Percentiles rank a stretch among this genome's conserved stretches.
These are phyloP conservation scores for Cucurbita ficifolia DNA, from an alignment of 306 rosid genomes.

Conservation along the genomic window DNA sequence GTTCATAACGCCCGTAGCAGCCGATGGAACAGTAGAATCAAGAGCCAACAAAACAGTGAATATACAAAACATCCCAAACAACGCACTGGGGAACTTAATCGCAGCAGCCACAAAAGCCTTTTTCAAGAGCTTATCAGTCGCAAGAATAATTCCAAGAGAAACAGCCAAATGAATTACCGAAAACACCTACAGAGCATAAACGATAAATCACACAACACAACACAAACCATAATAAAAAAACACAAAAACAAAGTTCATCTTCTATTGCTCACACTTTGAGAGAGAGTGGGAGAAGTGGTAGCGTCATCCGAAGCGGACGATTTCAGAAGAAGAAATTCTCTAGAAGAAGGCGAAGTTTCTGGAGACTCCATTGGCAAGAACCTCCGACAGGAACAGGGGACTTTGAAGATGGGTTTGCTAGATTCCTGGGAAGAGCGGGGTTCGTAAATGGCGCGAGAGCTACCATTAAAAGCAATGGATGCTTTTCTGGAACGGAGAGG, in stretches of 20 bases:
- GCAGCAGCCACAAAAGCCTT: conserved; percentile 58
- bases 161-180: conserved; percentile 43
- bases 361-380: conserved; percentile 28
- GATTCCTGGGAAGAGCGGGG: conserved; percentile 7
- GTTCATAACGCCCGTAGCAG: conserved; percentile 45
- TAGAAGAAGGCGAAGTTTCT: conserved; percentile 1
- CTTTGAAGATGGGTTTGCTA: not conserved
- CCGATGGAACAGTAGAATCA: conserved; percentile 52
- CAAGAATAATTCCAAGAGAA: conserved; percentile 61
- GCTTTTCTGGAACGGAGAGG: conserved; percentile 8
- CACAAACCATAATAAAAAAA: no score
- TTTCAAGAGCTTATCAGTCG: conserved; percentile 48
- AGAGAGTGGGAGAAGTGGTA: conserved; percentile 35
- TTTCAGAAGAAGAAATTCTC: conserved; percentile 19
- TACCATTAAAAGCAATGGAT: conserved; percentile 16
- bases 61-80: conserved; percentile 94
- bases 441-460: not conserved
- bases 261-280: conserved; percentile 29
- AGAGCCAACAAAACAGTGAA: conserved; percentile 53
- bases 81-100: conserved; percentile 81
- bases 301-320: conserved; percentile 34
- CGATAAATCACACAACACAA: not conserved
- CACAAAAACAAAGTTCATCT: not conserved
- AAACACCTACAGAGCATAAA: conserved; percentile 28
- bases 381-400: conserved; percentile 4